Evolutionary conservation across 2,329 filamentous ascomycete species (phyloP).

Genomic region (Diaporthe destruens): DNA sequence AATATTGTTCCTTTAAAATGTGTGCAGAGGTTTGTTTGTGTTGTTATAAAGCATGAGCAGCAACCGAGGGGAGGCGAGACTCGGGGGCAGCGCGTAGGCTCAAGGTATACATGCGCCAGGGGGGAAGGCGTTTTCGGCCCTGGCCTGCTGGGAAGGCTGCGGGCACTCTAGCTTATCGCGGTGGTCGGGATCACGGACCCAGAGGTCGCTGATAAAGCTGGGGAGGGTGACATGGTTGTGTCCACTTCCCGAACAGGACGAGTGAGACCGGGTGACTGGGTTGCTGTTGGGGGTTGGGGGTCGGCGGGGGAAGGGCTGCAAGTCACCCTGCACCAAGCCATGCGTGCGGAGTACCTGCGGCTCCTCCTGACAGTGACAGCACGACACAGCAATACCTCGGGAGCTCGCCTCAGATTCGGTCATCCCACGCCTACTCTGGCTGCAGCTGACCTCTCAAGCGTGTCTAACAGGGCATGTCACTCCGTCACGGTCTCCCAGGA

Average conservation of each 20-base stretch:
- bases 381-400: slow-evolving; percentile 26
- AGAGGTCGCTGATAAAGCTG: slow-evolving; percentile 29
- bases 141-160: slow-evolving; percentile 9
- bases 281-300: not conserved
- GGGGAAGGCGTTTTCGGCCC: slow-evolving; percentile 34
- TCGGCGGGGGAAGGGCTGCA: not conserved
- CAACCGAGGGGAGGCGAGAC: slow-evolving; percentile 19
- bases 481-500: slow-evolving; percentile 25
- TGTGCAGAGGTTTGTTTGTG: slow-evolving; percentile 20
- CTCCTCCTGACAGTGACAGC: slow-evolving; percentile 17
- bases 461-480: slow-evolving; percentile 16
- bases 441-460: slow-evolving; percentile 26
- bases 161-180: slow-evolving; percentile 23
- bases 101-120: slow-evolving; percentile 29
- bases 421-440: slow-evolving; percentile 19
- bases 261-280: slow-evolving; percentile 21
- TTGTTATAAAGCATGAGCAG: slow-evolving; percentile 17
- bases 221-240: slow-evolving; percentile 31
- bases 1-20: slow-evolving; percentile 25
- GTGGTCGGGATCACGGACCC: slow-evolving; percentile 33
- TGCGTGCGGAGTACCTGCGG: slow-evolving; percentile 14
- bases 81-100: slow-evolving; percentile 31
- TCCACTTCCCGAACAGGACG: slow-evolving; percentile 21
- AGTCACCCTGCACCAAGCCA: slow-evolving; percentile 16
- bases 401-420: slow-evolving; percentile 29